Evolutionary conservation across 1,284 basidiomycete species (phyloP), one percentile per base, ranked within the genome.

Genomic region (Leccinum griseonigrum): DNA sequence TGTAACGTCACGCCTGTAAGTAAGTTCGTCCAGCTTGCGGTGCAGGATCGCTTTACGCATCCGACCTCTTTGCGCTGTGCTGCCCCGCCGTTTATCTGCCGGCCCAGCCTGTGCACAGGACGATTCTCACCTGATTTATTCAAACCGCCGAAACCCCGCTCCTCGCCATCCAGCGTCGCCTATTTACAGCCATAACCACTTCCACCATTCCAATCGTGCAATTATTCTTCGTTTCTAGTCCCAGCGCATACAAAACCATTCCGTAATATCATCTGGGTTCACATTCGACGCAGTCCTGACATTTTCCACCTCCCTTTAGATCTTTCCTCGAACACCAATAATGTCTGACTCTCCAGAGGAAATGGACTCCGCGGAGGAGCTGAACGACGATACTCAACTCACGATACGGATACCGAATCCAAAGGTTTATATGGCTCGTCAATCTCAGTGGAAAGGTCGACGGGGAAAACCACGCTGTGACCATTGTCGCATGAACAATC

Each of bases 381-480:
- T 76, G 50, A 76, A 77, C 65, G 85, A 85, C 71, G 85, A 87
- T 71, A 76, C 77, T 61, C 84, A 85, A 64, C 79, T 88, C 64
- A 86, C 81, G 61, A 87, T 88, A 69, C 80, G 83, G 63, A 88
- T 87, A 68, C 83, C 83, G 9, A 83, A 82, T 65, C 82, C 82
- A 13, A 84, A 80, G 72, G 76, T 81, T 57, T 83, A 80, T 65
- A 78, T 82, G 79, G 81, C 80, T 64, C 80, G 80, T 61, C 86
- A 87, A 69, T 87, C 85, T 52, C 83, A 85, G 62, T 88, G 87
- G 87, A 86, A 87, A 67, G 86, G 87, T 61, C 80, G 85, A 65
- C 80, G 86, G 74, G 87, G 86, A 59, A 89, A 89, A 69, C 86
- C 87, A 66, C 79, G 87, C 59, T 89, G 87, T 70, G 87, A 90